Base-by-base conservation (phyloP, 2,329 filamentous ascomycete species). In the Diaporthe citriasiana region DNA sequence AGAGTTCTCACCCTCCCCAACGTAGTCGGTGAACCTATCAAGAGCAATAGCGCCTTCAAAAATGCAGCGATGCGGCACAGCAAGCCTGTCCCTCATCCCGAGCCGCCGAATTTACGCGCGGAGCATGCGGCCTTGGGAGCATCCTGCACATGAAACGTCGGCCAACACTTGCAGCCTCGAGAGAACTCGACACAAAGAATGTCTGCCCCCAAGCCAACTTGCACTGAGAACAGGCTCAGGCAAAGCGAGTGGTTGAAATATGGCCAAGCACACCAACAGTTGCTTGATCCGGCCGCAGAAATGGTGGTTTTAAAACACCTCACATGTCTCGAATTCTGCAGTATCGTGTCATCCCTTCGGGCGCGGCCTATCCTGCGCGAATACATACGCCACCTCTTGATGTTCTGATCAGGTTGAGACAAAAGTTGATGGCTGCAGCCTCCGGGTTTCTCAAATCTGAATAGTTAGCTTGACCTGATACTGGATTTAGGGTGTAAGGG, bases 51-150 rank as follows among this genome's bases (percentile, higher is more conserved):
- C 56, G 56, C 56, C 35, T 38, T 13, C 0, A 1, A 27, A 33
- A 25, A 59, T 17, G 56, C 35, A 42, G 56, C 33, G 22, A 25
- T 25, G 56, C 35, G 56, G 56, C 35, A 4, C 35, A 42, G 56
- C 35, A 27, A 1, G n/a, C n/a, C 6, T 2, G 22, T 42, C 10
- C 22, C 22, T 3, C 22, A 27, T 3, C 4, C n/a, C 1, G 22
- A 59, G 56, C 56, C 35, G n/a, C n/a, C 35, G n/a, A 19, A 25
- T 40, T 27, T 59, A 59, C 35, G 35, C 56, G 56, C 56, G 35
- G 22, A 27, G 8, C 22, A 59, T 59, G 22, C 35, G 27, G 12
- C 35, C 22, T 59, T 27, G 35, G 19, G 33, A 4, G 4, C 33
- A 40, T 22, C 22, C 13, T n/a, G 12, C 35, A 38, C 33, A 40